Evolutionary conservation across 2,329 filamentous ascomycete species (phyloP).

Genomic region (Penicillium sp.): DNA sequence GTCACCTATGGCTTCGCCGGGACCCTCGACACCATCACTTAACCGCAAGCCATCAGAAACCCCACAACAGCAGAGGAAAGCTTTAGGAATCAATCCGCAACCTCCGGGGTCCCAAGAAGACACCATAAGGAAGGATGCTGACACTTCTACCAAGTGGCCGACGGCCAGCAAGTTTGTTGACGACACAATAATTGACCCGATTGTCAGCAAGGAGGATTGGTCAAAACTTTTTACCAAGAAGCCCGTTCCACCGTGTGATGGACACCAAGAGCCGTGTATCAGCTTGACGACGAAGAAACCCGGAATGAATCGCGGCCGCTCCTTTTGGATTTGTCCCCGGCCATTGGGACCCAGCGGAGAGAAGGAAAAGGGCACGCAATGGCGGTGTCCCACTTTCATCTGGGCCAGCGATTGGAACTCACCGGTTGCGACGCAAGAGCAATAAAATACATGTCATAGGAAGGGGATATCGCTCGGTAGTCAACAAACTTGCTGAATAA

Average conservation of each 20-base stretch:
- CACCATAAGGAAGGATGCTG: neutral
- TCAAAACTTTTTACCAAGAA: constrained; percentile 76
- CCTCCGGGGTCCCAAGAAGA: neutral
- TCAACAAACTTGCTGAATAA: neutral
- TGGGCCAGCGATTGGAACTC: constrained; percentile 64
- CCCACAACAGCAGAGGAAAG: neutral
- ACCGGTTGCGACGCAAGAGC: constrained; percentile 2
- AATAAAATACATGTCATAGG: neutral
- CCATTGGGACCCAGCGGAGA: constrained; percentile 82
- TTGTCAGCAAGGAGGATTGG: constrained; percentile 79
- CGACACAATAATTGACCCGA: constrained; percentile 62
- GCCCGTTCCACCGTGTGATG: constrained; percentile 73
- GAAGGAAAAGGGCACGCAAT: constrained; percentile 80
- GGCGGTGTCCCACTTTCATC: constrained; percentile 84
- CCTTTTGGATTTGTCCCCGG: constrained; percentile 69
- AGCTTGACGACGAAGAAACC: constrained; percentile 83
- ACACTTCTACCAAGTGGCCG: constrained; percentile 2
- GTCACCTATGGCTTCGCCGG: neutral
- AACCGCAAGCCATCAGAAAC: neutral
- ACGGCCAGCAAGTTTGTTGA: constrained; percentile 28
- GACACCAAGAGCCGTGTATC: constrained; percentile 81
- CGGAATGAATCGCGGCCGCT: constrained; percentile 72
- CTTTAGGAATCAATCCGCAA: neutral
- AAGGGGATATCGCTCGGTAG: neutral
- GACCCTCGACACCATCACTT: neutral